Evolutionary conservation across 208 protist genomes (phyloP).

Genomic region (Trypanosoma congolense): DNA sequence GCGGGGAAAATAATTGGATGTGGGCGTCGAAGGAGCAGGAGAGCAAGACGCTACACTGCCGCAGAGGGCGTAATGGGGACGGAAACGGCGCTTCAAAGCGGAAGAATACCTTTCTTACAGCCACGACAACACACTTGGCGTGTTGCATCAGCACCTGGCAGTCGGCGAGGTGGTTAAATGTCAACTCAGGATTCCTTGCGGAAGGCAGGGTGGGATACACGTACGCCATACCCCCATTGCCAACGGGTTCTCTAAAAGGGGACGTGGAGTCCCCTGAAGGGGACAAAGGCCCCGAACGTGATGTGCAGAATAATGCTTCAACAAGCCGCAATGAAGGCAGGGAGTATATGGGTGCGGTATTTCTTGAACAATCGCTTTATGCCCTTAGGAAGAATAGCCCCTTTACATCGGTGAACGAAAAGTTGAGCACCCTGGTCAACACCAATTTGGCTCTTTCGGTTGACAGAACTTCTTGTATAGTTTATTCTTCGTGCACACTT

Average conservation of each 20-base stretch:
- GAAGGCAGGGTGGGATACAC: conserved; percentile 2
- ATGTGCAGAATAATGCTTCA: background rate
- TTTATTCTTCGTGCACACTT: background rate
- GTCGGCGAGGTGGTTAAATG: background rate
- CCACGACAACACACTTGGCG: background rate
- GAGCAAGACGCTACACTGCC: background rate
- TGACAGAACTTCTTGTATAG: conserved; percentile 1
- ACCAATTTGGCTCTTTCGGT: background rate
- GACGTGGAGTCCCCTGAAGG: background rate
- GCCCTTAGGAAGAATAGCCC: too few species aligned
- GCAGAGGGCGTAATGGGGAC: background rate
- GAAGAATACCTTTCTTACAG: background rate
- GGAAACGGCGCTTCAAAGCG: background rate
- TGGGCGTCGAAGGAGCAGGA: background rate
- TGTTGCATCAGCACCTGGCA: background rate
- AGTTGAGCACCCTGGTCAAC: background rate
- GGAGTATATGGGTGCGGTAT: background rate
- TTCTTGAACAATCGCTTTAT: too few species aligned
- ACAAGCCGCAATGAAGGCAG: background rate
- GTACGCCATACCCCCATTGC: background rate
- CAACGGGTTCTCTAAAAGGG: too few species aligned
- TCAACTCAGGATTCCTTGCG: background rate
- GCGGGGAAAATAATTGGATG: background rate
- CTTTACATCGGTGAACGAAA: too few species aligned
- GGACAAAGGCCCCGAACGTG: background rate